Base-by-base conservation (phyloP, 768 basidiomycete species). In the Daedaleopsis sinensis region DNA sequence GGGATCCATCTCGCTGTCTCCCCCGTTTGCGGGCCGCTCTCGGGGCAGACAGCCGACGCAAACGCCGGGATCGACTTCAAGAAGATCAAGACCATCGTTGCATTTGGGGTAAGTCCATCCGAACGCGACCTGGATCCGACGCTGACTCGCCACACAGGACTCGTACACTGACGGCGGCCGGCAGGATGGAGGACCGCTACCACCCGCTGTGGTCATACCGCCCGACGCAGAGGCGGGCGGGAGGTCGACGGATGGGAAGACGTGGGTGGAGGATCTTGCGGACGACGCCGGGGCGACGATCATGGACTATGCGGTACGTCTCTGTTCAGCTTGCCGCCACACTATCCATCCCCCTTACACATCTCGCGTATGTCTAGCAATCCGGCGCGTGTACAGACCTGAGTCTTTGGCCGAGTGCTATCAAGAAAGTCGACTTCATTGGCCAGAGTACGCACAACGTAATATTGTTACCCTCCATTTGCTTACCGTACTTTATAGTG, bases 341-440 rank as follows among this genome's bases (percentile, higher is more conserved):
- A 32, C 27, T 7, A 32, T n/a, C n/a, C n/a, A n/a, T n/a, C n/a
- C n/a, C n/a, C n/a, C n/a, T n/a, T n/a, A n/a, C n/a, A 32, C 27
- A 32, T 32, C 7, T 3, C 27, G 27, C 44, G 9, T 43, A 6
- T 32, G 46, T 52, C 43, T 59, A 77, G 76, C 73, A 76, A 78
- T 72, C 76, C 10, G 77, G 79, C 10, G 81, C 82, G 6, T 79
- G 79, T 12, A 80, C 82, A 8, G 78, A 84, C 50, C 72, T 80
- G 13, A 70, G 73, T 6, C 61, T 84, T n/a, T 84, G 82, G 83
- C 84, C 83, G 0, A 82, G 80, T 59, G 81, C 81, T 51, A 77
- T 80, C 0, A 73, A 72, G 37, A 71, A 73, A 24, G 77, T 77
- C 9, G 84, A 85, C 62, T 84, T 84, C 38, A 66, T 83, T 15